A percentile compares a stretch with the other conserved stretches of the same genome.
phyloP scores from a whole-genome alignment of 208 protist genomes.

The Leishmania major region DNA sequence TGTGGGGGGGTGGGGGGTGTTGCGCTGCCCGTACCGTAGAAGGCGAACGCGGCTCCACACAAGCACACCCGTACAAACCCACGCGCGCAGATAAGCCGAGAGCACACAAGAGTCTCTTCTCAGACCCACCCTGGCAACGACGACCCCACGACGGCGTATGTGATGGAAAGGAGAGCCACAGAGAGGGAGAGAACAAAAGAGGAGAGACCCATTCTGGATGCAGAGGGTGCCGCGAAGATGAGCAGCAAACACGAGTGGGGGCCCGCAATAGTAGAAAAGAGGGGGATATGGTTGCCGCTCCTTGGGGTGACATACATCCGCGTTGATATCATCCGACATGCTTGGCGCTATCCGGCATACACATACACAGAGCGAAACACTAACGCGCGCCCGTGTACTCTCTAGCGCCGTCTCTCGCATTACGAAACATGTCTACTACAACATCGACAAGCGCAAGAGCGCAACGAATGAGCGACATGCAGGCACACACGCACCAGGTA shows the following conservation, averaged over 20 bases:
- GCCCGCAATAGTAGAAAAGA: background rate
- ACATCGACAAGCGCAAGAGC: background rate
- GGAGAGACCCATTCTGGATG: background rate
- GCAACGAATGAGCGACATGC: background rate
- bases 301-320: conserved; percentile 1
- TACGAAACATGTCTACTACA: background rate
- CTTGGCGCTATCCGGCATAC: background rate
- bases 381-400: background rate
- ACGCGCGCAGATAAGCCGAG: background rate
- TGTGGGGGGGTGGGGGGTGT: background rate
- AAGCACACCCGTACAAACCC: background rate
- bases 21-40: background rate
- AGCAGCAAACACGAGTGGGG: background rate
- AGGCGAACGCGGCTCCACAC: background rate
- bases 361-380: background rate
- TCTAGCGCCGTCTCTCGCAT: background rate
- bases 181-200: background rate
- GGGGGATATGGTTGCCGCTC: background rate
- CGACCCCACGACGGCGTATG: background rate
- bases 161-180: background rate
- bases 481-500: background rate
- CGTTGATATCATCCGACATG: background rate
- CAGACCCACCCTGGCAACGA: background rate
- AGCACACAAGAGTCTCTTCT: background rate
- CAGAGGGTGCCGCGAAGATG: background rate